phyloP scores from a whole-genome alignment of 805 yeast species.

The Maudiozyma turicensis region DNA sequence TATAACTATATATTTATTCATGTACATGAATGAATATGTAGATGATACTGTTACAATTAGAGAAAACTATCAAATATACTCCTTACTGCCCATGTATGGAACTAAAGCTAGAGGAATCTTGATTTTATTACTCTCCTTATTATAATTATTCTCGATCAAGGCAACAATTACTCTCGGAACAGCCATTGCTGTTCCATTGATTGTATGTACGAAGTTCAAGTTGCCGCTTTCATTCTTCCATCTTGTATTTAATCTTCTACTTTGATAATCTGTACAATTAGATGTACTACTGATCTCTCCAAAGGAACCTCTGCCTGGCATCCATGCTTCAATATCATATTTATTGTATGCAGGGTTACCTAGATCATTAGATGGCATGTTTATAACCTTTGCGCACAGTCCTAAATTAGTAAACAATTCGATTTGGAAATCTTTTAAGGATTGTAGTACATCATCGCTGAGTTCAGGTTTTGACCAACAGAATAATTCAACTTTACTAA shows the following conservation, averaged over 20 bases:
- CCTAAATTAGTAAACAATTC: slow-evolving; percentile 59
- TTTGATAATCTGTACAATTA: slow-evolving; percentile 85
- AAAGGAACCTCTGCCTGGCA: slow-evolving; percentile 92
- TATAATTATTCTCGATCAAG: slow-evolving; percentile 76
- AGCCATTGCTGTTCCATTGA: slow-evolving; percentile 95
- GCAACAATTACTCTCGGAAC: slow-evolving; percentile 87
- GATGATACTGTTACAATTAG: no score
- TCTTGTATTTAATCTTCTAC: slow-evolving; percentile 70
- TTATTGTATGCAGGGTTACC: slow-evolving; percentile 92
- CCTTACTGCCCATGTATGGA: slow-evolving; percentile 62
- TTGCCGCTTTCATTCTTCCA: slow-evolving; percentile 33
- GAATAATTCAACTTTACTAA: slow-evolving; percentile 88
- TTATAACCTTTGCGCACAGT: slow-evolving; percentile 66
- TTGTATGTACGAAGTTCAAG: slow-evolving; percentile 56
- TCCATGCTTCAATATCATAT: slow-evolving; percentile 93
- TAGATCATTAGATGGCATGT: slow-evolving; percentile 84
- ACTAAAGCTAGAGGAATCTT: slow-evolving; percentile 59
- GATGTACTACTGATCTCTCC: slow-evolving; percentile 91
- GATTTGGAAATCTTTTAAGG: slow-evolving; percentile 54
- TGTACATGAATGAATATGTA: neutral
- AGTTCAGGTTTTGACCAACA: slow-evolving; percentile 48
- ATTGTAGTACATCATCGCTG: slow-evolving; percentile 46
- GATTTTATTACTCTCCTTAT: slow-evolving; percentile 44
- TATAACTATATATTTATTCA: neutral
- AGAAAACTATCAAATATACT: slow-evolving; percentile 11